Base-by-base conservation (phyloP, 1,284 basidiomycete genomes). In the Malassezia pachydermatis region DNA sequence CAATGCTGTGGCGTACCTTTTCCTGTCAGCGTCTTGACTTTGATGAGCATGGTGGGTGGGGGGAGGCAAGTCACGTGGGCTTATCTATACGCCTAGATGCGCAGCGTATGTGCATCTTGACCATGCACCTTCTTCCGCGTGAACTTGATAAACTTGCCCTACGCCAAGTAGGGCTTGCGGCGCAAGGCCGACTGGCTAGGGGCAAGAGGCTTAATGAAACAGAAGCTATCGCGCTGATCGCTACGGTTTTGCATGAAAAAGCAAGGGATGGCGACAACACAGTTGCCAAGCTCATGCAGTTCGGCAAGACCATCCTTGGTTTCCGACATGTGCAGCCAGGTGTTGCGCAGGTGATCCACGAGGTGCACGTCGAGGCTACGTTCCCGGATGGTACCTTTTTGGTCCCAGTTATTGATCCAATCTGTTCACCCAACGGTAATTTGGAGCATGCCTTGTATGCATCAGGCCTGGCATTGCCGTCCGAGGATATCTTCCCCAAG, bases 191-290 rank as follows among this genome's bases (percentile, higher is more conserved):
- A 20, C 81, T 99, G 8, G 90, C 92, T 5, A 79, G 92, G 19
- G 94, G 92, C 8, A 72, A 92, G 25, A 78, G 79, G 33, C 79
- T 98, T 42, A 98, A 96, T 74, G 76, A 81, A 56, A 79, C 84
- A 8, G 94, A 99, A 74, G 83, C 88, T 0, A 81, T 83, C 11
- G 89, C 88, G 1, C 79, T 99, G 24, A 88, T 99, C 59, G 83
- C 87, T 1, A 81, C 80, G 16, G 87, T 90, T 59, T 79, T 98
- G 3, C 92, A 96, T 53, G 94, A 96, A 73, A 80, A 82, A 40
- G 92, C 94, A 60, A 79, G 92, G n/a, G 90, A 96, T 83, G 92
- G 90, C 4, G 72, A 75, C n/a, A 79, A 88, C 64, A 81, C 80
- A 0, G 90, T 98, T 2, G 80, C 87, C 1, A 79, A 94, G 58